Conservation (phyloP, 169 alveolate genomes). For the Plasmodium cynomolgi region DNA sequence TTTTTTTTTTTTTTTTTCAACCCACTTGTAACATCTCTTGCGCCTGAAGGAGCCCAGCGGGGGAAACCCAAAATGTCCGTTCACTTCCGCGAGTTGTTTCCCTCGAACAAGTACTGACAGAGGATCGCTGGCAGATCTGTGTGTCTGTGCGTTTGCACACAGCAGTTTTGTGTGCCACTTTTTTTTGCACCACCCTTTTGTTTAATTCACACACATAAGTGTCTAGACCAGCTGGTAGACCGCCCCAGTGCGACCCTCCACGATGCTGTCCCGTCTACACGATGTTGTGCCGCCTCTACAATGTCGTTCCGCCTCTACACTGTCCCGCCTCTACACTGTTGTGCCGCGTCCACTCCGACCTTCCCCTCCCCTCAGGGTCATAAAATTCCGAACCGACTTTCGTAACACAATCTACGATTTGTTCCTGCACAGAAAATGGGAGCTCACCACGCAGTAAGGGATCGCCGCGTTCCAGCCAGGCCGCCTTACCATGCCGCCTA, state of each 20-base stretch:
- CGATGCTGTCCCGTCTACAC: background rate
- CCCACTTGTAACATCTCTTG: background rate
- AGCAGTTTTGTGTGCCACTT: background rate
- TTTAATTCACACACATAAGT: background rate
- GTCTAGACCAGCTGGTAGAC: background rate
- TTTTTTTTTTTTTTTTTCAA: background rate
- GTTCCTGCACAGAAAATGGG: slow-evolving; percentile 90
- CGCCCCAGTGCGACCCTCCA: background rate
- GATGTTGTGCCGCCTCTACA: too few relatives aligned
- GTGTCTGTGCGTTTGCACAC: background rate
- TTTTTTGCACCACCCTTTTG: background rate
- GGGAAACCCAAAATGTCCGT: slow-evolving; percentile 26
- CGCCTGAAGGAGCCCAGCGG: background rate
- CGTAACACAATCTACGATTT: slow-evolving; percentile 95
- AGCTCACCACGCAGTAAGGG: slow-evolving; percentile 84
- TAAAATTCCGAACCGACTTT: slow-evolving; percentile 92
- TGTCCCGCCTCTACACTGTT: too few relatives aligned
- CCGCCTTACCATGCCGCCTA: background rate
- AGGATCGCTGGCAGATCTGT: background rate
- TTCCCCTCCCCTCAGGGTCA: slow-evolving; percentile 29
- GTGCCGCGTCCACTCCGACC: too few relatives aligned
- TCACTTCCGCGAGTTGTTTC: slow-evolving; percentile 59
- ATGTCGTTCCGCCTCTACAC: too few relatives aligned
- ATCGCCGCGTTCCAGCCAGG: slow-evolving; percentile 18
- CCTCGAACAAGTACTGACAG: slow-evolving; percentile 50